phyloP scores from a whole-genome alignment of 371 early-diverging fungal species.

The Mucor mucedo region DNA sequence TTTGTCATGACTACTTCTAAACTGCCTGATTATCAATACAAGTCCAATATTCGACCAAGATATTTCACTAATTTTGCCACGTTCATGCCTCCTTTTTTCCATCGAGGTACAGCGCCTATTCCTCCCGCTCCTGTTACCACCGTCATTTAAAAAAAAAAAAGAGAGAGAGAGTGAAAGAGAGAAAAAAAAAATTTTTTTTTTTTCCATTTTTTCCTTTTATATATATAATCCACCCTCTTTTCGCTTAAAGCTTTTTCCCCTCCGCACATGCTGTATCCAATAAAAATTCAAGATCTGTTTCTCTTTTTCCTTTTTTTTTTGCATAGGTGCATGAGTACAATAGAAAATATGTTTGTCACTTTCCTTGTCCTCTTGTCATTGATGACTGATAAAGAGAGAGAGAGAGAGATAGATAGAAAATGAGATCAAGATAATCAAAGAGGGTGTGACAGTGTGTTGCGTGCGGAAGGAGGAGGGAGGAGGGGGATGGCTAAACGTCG shows the following conservation, averaged over 20 bases:
- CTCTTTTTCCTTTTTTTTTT: no score
- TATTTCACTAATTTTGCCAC: neutral
- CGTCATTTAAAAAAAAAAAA: neutral
- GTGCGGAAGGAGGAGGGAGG: no score
- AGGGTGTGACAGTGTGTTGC: no score
- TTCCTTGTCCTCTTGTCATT: no score
- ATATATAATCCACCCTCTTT: neutral
- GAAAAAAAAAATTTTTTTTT: neutral
- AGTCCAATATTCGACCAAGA: neutral
- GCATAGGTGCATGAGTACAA: no score
- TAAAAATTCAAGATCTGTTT: no score
- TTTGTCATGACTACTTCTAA: slow-evolving; percentile 8
- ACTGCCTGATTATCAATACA: slow-evolving; percentile 3
- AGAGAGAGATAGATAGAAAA: no score
- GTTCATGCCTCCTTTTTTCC: neutral
- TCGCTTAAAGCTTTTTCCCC: neutral
- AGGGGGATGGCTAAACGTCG: no score
- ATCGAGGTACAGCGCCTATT: neutral
- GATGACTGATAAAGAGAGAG: no score
- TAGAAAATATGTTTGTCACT: no score
- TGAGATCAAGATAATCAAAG: no score
- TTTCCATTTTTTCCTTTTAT: neutral
- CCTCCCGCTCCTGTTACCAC: slow-evolving; percentile 4
- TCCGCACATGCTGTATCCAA: no score
- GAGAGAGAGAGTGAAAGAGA: neutral